phyloP scores from a whole-genome alignment of 2,329 filamentous ascomycete species.

The Alternaria arborescens region DNA sequence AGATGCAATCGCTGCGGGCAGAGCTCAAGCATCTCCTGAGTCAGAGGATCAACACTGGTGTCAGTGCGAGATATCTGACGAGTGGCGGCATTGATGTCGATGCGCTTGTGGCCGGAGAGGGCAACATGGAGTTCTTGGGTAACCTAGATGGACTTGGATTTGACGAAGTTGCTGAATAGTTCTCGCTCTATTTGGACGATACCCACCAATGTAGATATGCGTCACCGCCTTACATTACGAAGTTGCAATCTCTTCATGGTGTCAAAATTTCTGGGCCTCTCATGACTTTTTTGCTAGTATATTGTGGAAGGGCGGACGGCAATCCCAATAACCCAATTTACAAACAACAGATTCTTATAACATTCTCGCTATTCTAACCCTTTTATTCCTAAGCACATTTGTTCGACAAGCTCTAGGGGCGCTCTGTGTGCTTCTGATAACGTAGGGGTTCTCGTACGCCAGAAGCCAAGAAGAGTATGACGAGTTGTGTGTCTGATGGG shows the following conservation, averaged over 20 bases:
- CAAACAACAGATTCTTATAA: neutral
- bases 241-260: neutral
- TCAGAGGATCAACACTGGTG: constrained; percentile 82
- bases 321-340: neutral
- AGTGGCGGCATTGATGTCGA: constrained; percentile 85
- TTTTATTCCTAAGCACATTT: neutral
- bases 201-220: neutral
- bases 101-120: constrained; percentile 67
- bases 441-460: neutral
- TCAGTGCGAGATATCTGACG: constrained; percentile 86
- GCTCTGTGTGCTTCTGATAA: neutral
- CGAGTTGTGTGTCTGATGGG: neutral
- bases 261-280: neutral
- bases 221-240: no score
- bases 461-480: neutral
- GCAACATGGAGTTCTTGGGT: constrained; percentile 73
- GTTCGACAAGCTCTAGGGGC: neutral
- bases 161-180: constrained; percentile 29
- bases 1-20: constrained; percentile 73
- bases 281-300: neutral
- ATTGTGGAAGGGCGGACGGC: neutral
- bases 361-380: neutral
- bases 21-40: constrained; percentile 76
- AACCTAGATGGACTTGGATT: constrained; percentile 58
- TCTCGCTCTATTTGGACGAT: neutral